Conservation (phyloP, 2,329 filamentous ascomycete species). For the Truncatella angustata region DNA sequence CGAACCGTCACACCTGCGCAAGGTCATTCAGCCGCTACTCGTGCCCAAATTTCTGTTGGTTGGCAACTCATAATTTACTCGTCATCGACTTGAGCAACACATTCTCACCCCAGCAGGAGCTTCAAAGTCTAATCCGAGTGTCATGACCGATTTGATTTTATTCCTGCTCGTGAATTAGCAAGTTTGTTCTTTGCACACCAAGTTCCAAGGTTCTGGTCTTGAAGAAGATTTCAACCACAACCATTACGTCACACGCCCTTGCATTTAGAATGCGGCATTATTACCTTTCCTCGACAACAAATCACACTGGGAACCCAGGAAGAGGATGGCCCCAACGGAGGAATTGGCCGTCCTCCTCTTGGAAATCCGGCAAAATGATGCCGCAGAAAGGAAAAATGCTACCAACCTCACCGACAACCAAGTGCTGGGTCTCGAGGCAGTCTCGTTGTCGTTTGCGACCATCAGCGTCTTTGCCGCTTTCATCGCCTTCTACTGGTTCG, state of each 20-base stretch:
- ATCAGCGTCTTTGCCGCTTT: slow-evolving; percentile 57
- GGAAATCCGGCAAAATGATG: slow-evolving; percentile 1
- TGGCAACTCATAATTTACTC: too few relatives aligned
- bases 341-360: background rate
- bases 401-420: background rate
- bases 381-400: background rate
- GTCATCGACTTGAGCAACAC: too few relatives aligned
- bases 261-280: slow-evolving; percentile 9
- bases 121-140: too few relatives aligned
- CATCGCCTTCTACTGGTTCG: slow-evolving; percentile 68
- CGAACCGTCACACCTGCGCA: too few relatives aligned
- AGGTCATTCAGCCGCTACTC: too few relatives aligned
- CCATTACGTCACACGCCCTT: background rate
- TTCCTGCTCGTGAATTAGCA: background rate
- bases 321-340: slow-evolving; percentile 7
- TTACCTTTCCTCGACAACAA: background rate
- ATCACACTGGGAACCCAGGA: background rate
- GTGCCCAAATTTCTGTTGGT: too few relatives aligned
- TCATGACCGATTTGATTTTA: too few relatives aligned
- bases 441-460: slow-evolving; percentile 41
- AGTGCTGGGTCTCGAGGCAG: slow-evolving; percentile 30
- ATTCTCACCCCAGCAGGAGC: too few relatives aligned
- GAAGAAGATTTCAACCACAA: background rate
- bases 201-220: background rate
- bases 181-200: background rate